Conservation (phyloP, 768 basidiomycete species). For the Podaxis rugospora region DNA sequence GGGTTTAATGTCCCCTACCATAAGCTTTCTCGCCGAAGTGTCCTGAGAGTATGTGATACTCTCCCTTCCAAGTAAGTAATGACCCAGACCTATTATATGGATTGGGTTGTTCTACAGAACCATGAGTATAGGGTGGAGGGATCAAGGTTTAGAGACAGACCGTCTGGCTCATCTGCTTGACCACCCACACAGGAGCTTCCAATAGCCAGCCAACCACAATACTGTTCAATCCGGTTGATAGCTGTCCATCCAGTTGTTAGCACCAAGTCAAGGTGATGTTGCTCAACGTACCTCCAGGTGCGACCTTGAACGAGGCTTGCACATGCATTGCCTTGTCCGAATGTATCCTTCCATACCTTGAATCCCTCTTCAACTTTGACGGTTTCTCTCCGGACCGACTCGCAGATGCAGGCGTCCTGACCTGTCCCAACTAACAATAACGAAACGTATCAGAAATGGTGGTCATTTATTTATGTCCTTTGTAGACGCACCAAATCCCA, state of each 20-base stretch:
- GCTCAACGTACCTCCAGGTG: slow-evolving; percentile 38
- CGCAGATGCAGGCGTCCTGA: not conserved
- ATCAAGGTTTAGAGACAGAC: slow-evolving; percentile 18
- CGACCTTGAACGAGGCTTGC: slow-evolving; percentile 31
- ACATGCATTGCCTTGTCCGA: slow-evolving; percentile 5
- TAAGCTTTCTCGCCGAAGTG: slow-evolving; percentile 13
- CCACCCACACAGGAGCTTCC: slow-evolving; percentile 46
- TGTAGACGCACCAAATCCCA: slow-evolving; percentile 3
- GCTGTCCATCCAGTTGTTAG: slow-evolving; percentile 20
- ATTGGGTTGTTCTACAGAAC: slow-evolving; percentile 26
- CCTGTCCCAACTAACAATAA: not conserved
- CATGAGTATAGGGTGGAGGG: not conserved
- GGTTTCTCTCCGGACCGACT: not conserved
- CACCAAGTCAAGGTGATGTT: not conserved
- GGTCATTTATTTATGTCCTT: not conserved
- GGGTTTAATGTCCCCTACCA: slow-evolving; percentile 13
- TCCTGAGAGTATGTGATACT: slow-evolving; percentile 17
- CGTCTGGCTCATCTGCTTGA: slow-evolving; percentile 25
- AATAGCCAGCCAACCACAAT: slow-evolving; percentile 33
- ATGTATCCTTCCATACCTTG: not conserved
- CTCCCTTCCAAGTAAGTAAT: slow-evolving; percentile 34
- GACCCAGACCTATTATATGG: slow-evolving; percentile 46
- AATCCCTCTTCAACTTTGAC: not conserved
- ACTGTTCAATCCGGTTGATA: slow-evolving; percentile 50
- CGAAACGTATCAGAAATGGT: not conserved